Conservation (phyloP, 2,329 filamentous ascomycete genomes). For the Chaetomium sp. region DNA sequence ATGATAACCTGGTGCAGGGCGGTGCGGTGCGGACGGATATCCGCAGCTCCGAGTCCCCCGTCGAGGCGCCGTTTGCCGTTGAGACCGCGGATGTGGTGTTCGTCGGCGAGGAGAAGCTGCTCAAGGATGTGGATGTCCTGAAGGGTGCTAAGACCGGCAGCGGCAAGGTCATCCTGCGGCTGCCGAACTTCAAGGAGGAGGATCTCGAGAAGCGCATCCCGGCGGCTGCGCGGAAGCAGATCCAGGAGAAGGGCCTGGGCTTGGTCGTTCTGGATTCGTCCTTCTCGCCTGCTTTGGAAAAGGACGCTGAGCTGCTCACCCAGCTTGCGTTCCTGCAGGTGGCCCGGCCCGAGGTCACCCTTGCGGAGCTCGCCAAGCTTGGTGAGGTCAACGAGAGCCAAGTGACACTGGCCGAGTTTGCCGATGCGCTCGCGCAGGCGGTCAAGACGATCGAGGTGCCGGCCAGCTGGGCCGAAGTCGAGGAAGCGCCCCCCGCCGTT, state of each 20-base stretch:
- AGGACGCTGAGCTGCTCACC: slow-evolving; percentile 58
- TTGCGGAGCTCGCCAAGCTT: slow-evolving; percentile 60
- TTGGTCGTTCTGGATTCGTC: slow-evolving; percentile 72
- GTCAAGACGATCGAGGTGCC: slow-evolving; percentile 70
- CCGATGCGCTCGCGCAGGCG: slow-evolving; percentile 62
- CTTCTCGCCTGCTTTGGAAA: slow-evolving; percentile 59
- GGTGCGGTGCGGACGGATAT: slow-evolving; percentile 80
- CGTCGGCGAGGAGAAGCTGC: slow-evolving; percentile 70
- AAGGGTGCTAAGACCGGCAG: slow-evolving; percentile 58
- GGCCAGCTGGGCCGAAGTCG: slow-evolving; percentile 69
- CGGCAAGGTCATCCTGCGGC: slow-evolving; percentile 67
- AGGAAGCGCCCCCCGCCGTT: slow-evolving; percentile 47
- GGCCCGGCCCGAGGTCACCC: slow-evolving; percentile 59
- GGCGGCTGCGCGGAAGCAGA: slow-evolving; percentile 58
- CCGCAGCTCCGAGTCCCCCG: slow-evolving; percentile 70
- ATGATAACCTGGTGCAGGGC: slow-evolving; percentile 62
- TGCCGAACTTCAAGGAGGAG: slow-evolving; percentile 76
- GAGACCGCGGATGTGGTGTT: slow-evolving; percentile 72
- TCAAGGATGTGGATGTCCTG: slow-evolving; percentile 70
- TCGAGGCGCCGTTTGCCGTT: slow-evolving; percentile 79
- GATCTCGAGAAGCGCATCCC: slow-evolving; percentile 85
- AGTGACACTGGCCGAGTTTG: slow-evolving; percentile 45
- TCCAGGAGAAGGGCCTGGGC: slow-evolving; percentile 63
- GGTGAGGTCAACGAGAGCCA: slow-evolving; percentile 48
- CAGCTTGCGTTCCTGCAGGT: slow-evolving; percentile 81